These are phyloP conservation scores for Pseudogymnoascus sp. DNA, from an alignment of 2,329 filamentous ascomycete species.

Conservation along the genomic window DNA sequence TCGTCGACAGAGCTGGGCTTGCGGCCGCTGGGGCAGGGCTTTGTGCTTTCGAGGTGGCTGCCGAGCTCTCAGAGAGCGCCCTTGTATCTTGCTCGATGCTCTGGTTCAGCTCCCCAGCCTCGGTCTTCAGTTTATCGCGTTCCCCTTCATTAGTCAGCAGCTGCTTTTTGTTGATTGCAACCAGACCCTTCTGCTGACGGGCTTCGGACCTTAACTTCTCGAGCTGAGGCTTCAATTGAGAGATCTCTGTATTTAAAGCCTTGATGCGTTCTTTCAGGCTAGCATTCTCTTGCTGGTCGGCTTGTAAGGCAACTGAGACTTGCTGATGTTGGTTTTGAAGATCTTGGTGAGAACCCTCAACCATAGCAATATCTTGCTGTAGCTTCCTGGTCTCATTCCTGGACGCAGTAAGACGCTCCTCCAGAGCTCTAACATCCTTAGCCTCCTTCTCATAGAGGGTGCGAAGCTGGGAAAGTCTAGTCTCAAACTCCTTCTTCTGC, in stretches of 20 bases:
- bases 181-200: conserved; percentile 89
- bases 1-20: conserved; percentile 62
- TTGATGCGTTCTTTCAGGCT: conserved; percentile 82
- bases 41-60: conserved; percentile 21
- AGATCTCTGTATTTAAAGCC: conserved; percentile 72
- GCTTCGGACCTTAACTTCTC: conserved; percentile 91
- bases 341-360: conserved; percentile 76
- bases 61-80: conserved; percentile 43
- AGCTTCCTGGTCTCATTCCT: conserved; percentile 78
- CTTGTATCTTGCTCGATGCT: conserved; percentile 52
- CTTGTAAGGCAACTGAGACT: conserved; percentile 64
- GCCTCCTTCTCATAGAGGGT: conserved; percentile 90
- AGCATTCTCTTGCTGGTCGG: conserved; percentile 83
- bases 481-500: conserved; percentile 91
- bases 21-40: conserved; percentile 41
- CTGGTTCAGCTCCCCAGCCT: conserved; percentile 63
- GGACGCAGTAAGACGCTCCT: conserved; percentile 72
- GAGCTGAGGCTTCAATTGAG: conserved; percentile 77
- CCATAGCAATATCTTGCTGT: conserved; percentile 72
- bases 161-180: conserved; percentile 98
- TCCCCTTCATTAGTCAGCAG: conserved; percentile 82
- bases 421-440: conserved; percentile 72
- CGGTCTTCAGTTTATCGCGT: conserved; percentile 75
- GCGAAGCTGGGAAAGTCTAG: conserved; percentile 77
- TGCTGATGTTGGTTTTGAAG: conserved; percentile 77